These are phyloP conservation scores for Cerioporus squamosus DNA, from an alignment of 1,284 basidiomycete genomes.

Conservation along the genomic window DNA sequence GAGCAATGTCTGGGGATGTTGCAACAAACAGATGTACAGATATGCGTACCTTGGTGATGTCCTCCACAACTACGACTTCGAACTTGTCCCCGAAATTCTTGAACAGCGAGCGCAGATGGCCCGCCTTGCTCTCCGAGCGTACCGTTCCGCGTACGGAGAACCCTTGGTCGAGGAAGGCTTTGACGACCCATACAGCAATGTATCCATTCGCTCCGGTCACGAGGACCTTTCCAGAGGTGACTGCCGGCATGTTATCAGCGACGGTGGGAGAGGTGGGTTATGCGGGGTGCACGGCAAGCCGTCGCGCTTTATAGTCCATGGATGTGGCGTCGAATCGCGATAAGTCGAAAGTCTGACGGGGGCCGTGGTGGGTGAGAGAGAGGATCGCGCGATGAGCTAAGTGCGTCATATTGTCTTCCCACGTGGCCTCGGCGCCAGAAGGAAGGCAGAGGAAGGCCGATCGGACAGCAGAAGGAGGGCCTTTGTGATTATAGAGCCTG, in stretches of 20 bases:
- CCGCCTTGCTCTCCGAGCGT: conserved; percentile 41
- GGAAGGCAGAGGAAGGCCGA: too few species aligned
- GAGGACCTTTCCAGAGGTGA: conserved; percentile 12
- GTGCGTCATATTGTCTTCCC: too few species aligned
- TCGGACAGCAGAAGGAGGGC: too few species aligned
- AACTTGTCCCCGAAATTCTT: conserved; percentile 46
- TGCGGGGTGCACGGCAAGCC: conserved; percentile 28
- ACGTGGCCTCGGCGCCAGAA: too few species aligned
- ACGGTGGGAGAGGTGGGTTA: background rate
- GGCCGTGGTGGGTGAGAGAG: too few species aligned
- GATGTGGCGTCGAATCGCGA: background rate
- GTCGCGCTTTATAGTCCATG: too few species aligned
- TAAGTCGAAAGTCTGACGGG: background rate
- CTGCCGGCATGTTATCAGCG: conserved; percentile 30
- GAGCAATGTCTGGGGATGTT: too few species aligned
- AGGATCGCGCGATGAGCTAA: too few species aligned
- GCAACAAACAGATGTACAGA: too few species aligned
- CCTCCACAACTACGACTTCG: conserved; percentile 47
- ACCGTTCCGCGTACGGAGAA: conserved; percentile 44
- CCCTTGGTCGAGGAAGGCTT: conserved; percentile 30
- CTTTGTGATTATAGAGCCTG: too few species aligned
- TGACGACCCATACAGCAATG: conserved; percentile 34
- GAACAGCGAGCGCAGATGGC: conserved; percentile 51
- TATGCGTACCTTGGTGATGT: conserved; percentile 29
- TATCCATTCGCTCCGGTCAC: conserved; percentile 25